Base-by-base conservation (phyloP, 2,329 filamentous ascomycete genomes). In the Periconia digitata region DNA sequence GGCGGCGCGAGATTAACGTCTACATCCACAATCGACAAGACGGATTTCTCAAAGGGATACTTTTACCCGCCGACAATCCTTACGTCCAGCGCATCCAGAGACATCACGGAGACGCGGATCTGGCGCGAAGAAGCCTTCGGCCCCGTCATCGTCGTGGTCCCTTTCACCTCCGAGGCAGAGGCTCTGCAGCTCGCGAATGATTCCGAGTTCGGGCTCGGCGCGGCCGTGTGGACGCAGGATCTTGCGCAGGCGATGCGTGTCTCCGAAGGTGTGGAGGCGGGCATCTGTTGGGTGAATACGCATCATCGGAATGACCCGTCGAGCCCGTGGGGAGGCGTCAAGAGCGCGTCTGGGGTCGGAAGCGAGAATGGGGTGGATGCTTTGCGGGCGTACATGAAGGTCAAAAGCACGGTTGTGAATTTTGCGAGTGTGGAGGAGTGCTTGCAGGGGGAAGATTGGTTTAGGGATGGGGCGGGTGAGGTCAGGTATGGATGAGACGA, bases 251-350 rank as follows among this genome's bases (percentile, higher is more conserved):
- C 74, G 3, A 76, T 76, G 51, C 69, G 76, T 1, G 72, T 79
- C 0, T 73, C 76, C 0, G 73, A 72, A 3, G 62, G 59, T 15
- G 78, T 80, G 13, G 75, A 80, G 15, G 73, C 77, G 1, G 76
- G 76, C 1, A 79, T 79, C 23, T 70, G 74, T 23, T 78, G 62
- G 73, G 66, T 72, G 15, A 80, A 76, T 53, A 76, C 72, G 0
- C 85, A 89, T 67, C 85, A 89, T 63, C 78, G 85, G 27, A 89
- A 89, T 56, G 86, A 89, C 55, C 85, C 86, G 0, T 85, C 84
- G 56, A 85, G 84, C 49, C 84, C 86, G 0, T 86, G 86, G 85
- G 86, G 86, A 21, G 84, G 85, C 1, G 74, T 81, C 23, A 83
- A 84, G 56, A 74, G 74, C 29, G 27, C 27, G 12, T 77, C 80